Evolutionary conservation across 2,329 filamentous ascomycete genomes (phyloP).

Genomic region (Cladophialophora chaetospira): DNA sequence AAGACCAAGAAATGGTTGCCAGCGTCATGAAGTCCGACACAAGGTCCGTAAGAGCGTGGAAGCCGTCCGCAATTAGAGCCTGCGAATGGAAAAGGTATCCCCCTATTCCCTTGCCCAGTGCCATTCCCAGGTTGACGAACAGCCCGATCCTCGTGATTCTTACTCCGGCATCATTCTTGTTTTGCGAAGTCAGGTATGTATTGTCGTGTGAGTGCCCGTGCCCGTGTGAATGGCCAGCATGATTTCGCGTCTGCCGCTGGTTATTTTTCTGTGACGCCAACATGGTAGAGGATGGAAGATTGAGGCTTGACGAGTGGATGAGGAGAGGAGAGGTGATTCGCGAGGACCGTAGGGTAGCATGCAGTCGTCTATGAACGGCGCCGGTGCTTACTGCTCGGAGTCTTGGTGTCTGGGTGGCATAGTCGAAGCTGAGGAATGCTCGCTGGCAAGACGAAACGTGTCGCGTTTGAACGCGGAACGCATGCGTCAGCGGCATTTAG

Average conservation of each 20-base stretch:
- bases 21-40: slow-evolving; percentile 94
- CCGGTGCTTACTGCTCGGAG: slow-evolving; percentile 14
- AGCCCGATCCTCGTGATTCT: slow-evolving; percentile 89
- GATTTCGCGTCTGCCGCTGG: slow-evolving; percentile 33
- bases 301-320: neutral
- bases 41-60: slow-evolving; percentile 92
- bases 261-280: slow-evolving; percentile 15
- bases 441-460: slow-evolving; percentile 24
- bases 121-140: slow-evolving; percentile 90
- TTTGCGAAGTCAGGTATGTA: slow-evolving; percentile 74
- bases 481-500: slow-evolving; percentile 32
- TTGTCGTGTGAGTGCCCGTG: slow-evolving; percentile 77
- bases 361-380: slow-evolving; percentile 10
- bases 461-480: slow-evolving; percentile 29
- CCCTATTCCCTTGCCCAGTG: slow-evolving; percentile 85
- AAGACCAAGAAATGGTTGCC: slow-evolving; percentile 88
- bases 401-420: slow-evolving; percentile 3
- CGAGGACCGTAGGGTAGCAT: neutral
- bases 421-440: slow-evolving; percentile 8
- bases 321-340: slow-evolving; percentile 9
- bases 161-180: slow-evolving; percentile 90
- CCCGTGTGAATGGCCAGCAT: slow-evolving; percentile 58
- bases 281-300: slow-evolving; percentile 4
- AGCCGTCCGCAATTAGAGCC: slow-evolving; percentile 87
- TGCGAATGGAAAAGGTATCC: slow-evolving; percentile 95